Evolutionary conservation across 371 early-diverging fungal genomes (phyloP).

Genomic region (Apophysomyces trapeziformis): DNA sequence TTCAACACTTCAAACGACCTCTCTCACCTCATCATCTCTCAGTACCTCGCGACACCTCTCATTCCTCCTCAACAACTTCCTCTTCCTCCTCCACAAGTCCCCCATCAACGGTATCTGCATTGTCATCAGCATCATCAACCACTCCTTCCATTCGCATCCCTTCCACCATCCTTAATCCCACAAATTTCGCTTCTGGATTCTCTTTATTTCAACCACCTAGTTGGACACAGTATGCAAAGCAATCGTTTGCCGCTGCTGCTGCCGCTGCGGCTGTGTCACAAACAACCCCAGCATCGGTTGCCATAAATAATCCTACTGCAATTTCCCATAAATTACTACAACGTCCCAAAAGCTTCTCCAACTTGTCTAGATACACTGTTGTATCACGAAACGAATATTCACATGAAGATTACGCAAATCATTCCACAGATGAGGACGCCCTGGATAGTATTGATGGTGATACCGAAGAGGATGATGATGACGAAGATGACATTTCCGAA

Average conservation of each 20-base stretch:
- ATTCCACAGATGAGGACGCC: slow-evolving; percentile 12
- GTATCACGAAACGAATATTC: slow-evolving; percentile 11
- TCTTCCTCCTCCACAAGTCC: slow-evolving; percentile 21
- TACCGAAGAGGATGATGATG: slow-evolving; percentile 26
- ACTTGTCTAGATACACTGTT: slow-evolving; percentile 18
- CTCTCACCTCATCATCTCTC: slow-evolving; percentile 14
- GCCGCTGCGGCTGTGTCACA: slow-evolving; percentile 3
- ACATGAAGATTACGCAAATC: slow-evolving; percentile 16
- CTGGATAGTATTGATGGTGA: slow-evolving; percentile 32
- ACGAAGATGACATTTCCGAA: slow-evolving; percentile 20
- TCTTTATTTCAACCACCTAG: slow-evolving; percentile 3
- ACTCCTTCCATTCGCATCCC: slow-evolving; percentile 17
- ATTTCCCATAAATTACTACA: slow-evolving; percentile 15
- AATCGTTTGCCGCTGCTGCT: slow-evolving; percentile 9
- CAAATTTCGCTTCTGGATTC: slow-evolving; percentile 13
- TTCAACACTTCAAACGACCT: slow-evolving; percentile 22
- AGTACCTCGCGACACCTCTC: slow-evolving; percentile 15
- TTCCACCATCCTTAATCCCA: slow-evolving; percentile 18
- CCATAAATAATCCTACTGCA: background rate
- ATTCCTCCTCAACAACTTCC: slow-evolving; percentile 21
- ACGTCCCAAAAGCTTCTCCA: slow-evolving; percentile 25
- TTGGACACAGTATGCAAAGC: slow-evolving; percentile 8
- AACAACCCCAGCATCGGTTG: background rate
- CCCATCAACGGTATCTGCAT: slow-evolving; percentile 25
- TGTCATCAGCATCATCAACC: slow-evolving; percentile 16